These are phyloP conservation scores for Clonostachys sp. DNA, from an alignment of 2,329 filamentous ascomycete species.

Conservation along the genomic window DNA sequence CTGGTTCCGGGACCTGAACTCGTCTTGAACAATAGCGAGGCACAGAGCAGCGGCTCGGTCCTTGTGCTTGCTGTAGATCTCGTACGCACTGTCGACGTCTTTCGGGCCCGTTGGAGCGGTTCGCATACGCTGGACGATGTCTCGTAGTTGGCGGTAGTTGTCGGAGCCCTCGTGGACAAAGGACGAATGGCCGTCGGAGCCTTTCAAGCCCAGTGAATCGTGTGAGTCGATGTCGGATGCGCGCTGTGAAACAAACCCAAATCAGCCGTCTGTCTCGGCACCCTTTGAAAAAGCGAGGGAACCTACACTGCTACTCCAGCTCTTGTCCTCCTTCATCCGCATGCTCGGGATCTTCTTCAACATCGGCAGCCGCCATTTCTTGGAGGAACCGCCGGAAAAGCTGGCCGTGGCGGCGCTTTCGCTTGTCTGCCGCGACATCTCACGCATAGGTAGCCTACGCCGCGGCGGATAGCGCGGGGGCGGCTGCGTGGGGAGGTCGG, in stretches of 20 bases:
- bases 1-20: slow-evolving; percentile 19
- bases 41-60: slow-evolving; percentile 35
- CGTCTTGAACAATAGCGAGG: slow-evolving; percentile 30
- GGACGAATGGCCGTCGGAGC: slow-evolving; percentile 13
- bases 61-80: slow-evolving; percentile 34
- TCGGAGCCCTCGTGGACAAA: slow-evolving; percentile 20
- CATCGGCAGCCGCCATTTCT: slow-evolving; percentile 3
- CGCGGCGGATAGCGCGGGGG: neutral
- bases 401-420: neutral
- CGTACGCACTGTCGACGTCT: slow-evolving; percentile 37
- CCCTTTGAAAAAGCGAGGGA: neutral
- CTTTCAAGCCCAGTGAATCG: slow-evolving; percentile 16
- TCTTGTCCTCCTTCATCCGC: neutral
- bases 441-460: neutral
- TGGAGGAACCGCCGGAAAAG: neutral
- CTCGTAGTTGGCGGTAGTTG: slow-evolving; percentile 25
- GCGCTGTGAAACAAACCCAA: neutral
- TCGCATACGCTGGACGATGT: slow-evolving; percentile 26
- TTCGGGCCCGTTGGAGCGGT: slow-evolving; percentile 21
- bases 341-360: slow-evolving; percentile 1
- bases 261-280: neutral
- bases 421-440: slow-evolving; percentile 3
- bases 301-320: neutral
- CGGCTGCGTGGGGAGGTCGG: no score
- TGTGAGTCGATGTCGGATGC: slow-evolving; percentile 13